Percentiles rank a stretch among this genome's conserved stretches.
Conservation (phyloP, 371 early-diverging fungal genomes). For the Apophysomyces sp. region DNA sequence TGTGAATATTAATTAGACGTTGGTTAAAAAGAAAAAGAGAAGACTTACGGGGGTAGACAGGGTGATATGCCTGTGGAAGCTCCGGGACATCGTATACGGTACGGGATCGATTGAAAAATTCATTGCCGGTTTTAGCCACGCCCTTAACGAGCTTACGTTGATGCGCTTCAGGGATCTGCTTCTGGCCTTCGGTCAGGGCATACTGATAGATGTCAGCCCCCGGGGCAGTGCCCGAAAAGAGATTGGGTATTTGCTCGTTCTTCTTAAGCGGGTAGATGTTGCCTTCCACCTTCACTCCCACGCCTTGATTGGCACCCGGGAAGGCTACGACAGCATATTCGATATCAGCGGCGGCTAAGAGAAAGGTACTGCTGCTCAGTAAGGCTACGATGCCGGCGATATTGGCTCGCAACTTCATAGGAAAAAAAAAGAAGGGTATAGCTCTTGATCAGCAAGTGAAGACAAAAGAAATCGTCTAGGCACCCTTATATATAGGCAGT, state of each 20-base stretch:
- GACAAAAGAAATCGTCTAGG: background rate
- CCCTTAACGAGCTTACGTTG: slow-evolving; percentile 26
- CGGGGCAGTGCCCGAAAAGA: slow-evolving; percentile 25
- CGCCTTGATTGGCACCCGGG: slow-evolving; percentile 16
- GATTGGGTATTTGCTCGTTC: slow-evolving; percentile 9
- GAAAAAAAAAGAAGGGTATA: background rate
- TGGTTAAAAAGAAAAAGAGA: background rate
- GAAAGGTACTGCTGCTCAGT: background rate
- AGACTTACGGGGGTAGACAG: slow-evolving; percentile 26
- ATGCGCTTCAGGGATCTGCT: slow-evolving; percentile 8
- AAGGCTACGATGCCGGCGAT: background rate
- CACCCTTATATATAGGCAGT: background rate
- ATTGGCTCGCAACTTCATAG: background rate
- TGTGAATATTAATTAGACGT: background rate
- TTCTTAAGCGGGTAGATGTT: slow-evolving; percentile 10
- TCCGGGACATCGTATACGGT: slow-evolving; percentile 32
- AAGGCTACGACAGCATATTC: slow-evolving; percentile 32
- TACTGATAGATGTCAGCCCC: slow-evolving; percentile 19
- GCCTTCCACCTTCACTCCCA: slow-evolving; percentile 21
- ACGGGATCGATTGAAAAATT: slow-evolving; percentile 39
- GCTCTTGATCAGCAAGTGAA: background rate
- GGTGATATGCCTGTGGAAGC: slow-evolving; percentile 42
- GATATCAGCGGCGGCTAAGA: background rate
- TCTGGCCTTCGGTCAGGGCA: slow-evolving; percentile 10
- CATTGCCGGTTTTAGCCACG: slow-evolving; percentile 39